A percentile compares a stretch with the other conserved stretches of the same genome.
Conservation (phyloP, 2,329 filamentous ascomycete species). For the Pezicula rhizophila region DNA sequence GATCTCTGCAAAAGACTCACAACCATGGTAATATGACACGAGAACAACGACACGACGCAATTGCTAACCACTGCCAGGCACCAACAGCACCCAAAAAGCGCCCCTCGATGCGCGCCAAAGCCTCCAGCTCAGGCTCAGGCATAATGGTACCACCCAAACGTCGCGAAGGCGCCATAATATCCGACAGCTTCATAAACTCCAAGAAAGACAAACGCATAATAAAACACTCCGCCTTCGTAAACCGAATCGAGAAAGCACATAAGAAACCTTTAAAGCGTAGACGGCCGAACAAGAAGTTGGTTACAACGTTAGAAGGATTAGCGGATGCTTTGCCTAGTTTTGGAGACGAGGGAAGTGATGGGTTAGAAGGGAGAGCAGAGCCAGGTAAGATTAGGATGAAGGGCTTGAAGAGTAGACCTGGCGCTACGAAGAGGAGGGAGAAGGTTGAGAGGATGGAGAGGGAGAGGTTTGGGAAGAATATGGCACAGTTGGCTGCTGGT, state of each 20-base stretch:
- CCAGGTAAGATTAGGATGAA: constrained; percentile 65
- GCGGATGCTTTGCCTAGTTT: constrained; percentile 70
- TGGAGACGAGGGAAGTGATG: constrained; percentile 30
- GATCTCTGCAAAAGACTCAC: background rate
- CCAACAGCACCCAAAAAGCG: constrained; percentile 45
- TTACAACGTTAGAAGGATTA: constrained; percentile 67
- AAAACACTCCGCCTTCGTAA: constrained; percentile 74
- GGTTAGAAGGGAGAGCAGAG: constrained; percentile 27
- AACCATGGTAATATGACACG: constrained; percentile 8
- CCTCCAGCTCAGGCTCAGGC: constrained; percentile 43
- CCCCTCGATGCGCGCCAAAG: constrained; percentile 49
- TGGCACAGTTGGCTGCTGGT: constrained; percentile 58
- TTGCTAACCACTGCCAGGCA: constrained; percentile 27
- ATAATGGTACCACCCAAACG: constrained; percentile 18
- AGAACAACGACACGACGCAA: background rate
- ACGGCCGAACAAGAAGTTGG: constrained; percentile 70
- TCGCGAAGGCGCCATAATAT: constrained; percentile 43
- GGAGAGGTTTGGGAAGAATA: constrained; percentile 74
- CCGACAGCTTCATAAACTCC: constrained; percentile 57
- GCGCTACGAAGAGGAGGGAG: constrained; percentile 79
- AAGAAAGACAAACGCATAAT: constrained; percentile 82
- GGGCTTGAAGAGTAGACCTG: constrained; percentile 68
- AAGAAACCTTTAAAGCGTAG: constrained; percentile 55
- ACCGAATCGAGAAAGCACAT: constrained; percentile 61
- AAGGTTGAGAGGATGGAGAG: constrained; percentile 74